Evolutionary conservation across 140 eudicot genomes (phyloP), one percentile per base, ranked within the genome.

Genomic region (Anethum foeniculum): DNA sequence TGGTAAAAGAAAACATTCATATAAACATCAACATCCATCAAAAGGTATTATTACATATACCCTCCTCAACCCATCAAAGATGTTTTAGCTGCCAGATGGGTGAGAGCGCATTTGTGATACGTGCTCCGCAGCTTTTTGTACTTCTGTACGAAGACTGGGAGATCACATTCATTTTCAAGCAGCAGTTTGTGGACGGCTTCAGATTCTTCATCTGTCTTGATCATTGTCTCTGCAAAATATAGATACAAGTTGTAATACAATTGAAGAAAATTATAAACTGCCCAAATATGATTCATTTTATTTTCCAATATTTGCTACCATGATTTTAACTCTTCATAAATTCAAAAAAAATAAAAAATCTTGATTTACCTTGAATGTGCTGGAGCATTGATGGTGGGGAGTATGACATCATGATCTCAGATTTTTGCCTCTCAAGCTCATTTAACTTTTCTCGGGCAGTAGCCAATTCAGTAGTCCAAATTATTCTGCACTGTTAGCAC

Each of bases 391-490:
- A 80, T 74, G 89, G 88, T 32, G 97, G 93, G 48, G 98, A 90
- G 80, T 88, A 91, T 56, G 83, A 83, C 76, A 83, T 88, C 77
- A 88, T 85, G 74, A 90, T 87, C 80, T 93, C 97, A 80, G 87
- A 89, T 71, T 88, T 91, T 80, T 88, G 93, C 84, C 84, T 88
- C 77, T 87, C 92, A 7, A 93, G 85, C 58, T 91, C 96, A 76
- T 86, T 84, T 43, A 88, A 80, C 76, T 88, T 93, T 83, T 93
- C 98, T 82, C 82, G 85, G 80, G 98, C 97, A 79, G 92, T 79
- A 51, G 98, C 98, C 83, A 93, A 67, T 81, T 93, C 98, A 4
- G 96, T 87, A 67, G 97, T 93, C 76, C 98, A 86, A 43, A 93
- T 93, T 48, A 93, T 91, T 87, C 90, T 90, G 71, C 98, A 91